Evolutionary conservation across 2,329 filamentous ascomycete genomes (phyloP).

Genomic region (Verticillium zaregamsianum): DNA sequence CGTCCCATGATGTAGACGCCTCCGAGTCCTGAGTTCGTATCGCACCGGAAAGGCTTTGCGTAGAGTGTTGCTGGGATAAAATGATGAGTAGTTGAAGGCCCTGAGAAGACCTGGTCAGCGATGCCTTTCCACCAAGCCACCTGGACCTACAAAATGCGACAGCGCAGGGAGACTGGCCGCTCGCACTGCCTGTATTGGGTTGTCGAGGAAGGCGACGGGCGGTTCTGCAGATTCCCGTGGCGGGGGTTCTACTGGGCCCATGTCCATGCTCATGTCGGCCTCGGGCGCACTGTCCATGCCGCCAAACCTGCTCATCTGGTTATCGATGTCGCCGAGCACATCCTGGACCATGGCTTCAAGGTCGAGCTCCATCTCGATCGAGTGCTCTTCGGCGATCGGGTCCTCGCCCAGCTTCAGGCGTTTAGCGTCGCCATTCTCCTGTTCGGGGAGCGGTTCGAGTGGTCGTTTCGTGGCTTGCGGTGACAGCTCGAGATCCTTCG

Average conservation of each 20-base stretch:
- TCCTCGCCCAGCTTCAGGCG: constrained; percentile 12
- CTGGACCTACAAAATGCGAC: constrained; percentile 33
- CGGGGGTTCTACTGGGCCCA: constrained; percentile 8
- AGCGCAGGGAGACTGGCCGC: constrained; percentile 32
- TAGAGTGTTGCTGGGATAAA: constrained; percentile 27
- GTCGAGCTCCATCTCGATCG: constrained; percentile 18
- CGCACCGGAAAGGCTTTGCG: constrained; percentile 28
- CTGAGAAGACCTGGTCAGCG: constrained; percentile 15
- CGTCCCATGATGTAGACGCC: constrained; percentile 25
- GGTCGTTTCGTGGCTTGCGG: constrained; percentile 29
- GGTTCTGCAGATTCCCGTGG: constrained; percentile 17
- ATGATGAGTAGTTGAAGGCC: constrained; percentile 33
- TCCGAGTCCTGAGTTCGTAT: constrained; percentile 28
- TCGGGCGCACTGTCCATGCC: constrained; percentile 21
- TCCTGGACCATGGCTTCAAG: constrained; percentile 14
- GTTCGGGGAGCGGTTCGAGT: constrained; percentile 23
- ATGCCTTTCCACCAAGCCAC: background rate
- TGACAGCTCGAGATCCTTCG: constrained; percentile 24
- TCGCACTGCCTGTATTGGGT: constrained; percentile 33
- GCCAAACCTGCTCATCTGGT: constrained; percentile 11
- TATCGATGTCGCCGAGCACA: constrained; percentile 23
- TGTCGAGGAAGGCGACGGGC: constrained; percentile 26
- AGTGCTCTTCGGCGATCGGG: constrained; percentile 23
- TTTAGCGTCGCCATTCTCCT: constrained; percentile 26
- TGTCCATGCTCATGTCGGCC: constrained; percentile 1